Base-by-base conservation (phyloP, 2,329 filamentous ascomycete genomes). In the Cryphonectria naterciae region DNA sequence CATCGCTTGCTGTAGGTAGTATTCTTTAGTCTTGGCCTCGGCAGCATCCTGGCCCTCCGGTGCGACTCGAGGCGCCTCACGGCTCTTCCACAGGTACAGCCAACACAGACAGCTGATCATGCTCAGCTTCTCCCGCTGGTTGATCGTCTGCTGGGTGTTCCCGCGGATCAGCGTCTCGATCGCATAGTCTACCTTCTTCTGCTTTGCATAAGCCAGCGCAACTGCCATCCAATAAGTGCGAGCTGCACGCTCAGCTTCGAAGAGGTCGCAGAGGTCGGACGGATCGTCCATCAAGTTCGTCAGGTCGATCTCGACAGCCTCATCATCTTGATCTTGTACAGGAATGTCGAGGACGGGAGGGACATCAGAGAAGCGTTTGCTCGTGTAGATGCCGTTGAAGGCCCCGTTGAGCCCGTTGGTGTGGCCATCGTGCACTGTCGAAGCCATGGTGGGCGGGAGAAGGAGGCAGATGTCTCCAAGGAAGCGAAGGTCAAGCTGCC, bases 221-320 rank as follows among this genome's bases (percentile, higher is more conserved):
- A 98, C 96, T n/a, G 94, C 95, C 86, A 99, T 95, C 97, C 97
- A 99, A 76, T 97, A 97, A 67, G 91, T 93, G 77, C 95, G 94
- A 52, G 93, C 92, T 22, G 94, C 95, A 77, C 92, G 91, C 81
- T 99, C 97, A 78, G 96, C 97, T 83, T 99, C 95, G 74, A 99
- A 90, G 66, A 99, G 87, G 41, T 93, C 96, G 81, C 96, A 99
- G 6, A 99, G 88, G 83, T 99, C 96, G 63, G 93, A 97, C 28
- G 94, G 93, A 79, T 98, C 96, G 80, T 98, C 96, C 72, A 95
- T 89, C 54, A 98, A 90, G 74, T 95, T 93, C 79, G 95, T 92
- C 68, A 98, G 89, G 79, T 97, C 93, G 77, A 99, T 93, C 83
- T 98, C 96, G 80, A 99, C 96, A 68, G 88, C 89, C 77, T 94